phyloP scores from a whole-genome alignment of 805 yeast species.

The Cyberlindnera galapagoensis region DNA sequence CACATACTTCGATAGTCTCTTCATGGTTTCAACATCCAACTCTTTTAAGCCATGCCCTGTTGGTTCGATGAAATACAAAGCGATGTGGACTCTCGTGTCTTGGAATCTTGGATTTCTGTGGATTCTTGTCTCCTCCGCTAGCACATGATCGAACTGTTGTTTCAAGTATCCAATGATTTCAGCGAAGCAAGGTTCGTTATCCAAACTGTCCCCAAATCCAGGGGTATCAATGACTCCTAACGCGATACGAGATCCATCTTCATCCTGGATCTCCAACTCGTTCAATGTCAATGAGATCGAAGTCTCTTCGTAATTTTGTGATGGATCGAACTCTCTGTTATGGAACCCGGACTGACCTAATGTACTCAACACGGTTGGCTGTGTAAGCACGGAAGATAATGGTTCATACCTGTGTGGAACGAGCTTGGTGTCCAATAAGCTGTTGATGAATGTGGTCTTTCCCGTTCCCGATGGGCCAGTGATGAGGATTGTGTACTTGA shows the following conservation, averaged over 20 bases:
- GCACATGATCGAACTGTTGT: slow-evolving; percentile 70
- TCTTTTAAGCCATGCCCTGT: slow-evolving; percentile 76
- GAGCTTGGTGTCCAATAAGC: slow-evolving; percentile 55
- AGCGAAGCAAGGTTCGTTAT: slow-evolving; percentile 58
- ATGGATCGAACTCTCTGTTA: slow-evolving; percentile 56
- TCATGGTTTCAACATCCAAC: slow-evolving; percentile 67
- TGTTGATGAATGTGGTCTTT: slow-evolving; percentile 68
- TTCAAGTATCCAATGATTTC: slow-evolving; percentile 64
- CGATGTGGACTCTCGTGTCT: slow-evolving; percentile 71
- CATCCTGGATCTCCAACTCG: slow-evolving; percentile 53
- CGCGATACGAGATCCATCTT: slow-evolving; percentile 48
- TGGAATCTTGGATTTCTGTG: slow-evolving; percentile 78
- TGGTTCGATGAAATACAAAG: slow-evolving; percentile 67
- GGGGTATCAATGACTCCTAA: slow-evolving; percentile 68
- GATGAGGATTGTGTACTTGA: slow-evolving; percentile 66
- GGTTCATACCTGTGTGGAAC: slow-evolving; percentile 53
- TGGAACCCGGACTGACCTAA: slow-evolving; percentile 30
- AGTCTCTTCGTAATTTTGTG: slow-evolving; percentile 53
- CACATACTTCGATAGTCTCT: slow-evolving; percentile 61
- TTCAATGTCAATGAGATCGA: slow-evolving; percentile 72
- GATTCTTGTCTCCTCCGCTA: slow-evolving; percentile 83
- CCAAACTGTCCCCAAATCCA: slow-evolving; percentile 68
- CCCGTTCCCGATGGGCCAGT: slow-evolving; percentile 75
- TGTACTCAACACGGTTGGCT: slow-evolving; percentile 20
- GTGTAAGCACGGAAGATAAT: slow-evolving; percentile 22